Conservation (phyloP, 2,329 filamentous ascomycete species). For the Fusarium paranaense region DNA sequence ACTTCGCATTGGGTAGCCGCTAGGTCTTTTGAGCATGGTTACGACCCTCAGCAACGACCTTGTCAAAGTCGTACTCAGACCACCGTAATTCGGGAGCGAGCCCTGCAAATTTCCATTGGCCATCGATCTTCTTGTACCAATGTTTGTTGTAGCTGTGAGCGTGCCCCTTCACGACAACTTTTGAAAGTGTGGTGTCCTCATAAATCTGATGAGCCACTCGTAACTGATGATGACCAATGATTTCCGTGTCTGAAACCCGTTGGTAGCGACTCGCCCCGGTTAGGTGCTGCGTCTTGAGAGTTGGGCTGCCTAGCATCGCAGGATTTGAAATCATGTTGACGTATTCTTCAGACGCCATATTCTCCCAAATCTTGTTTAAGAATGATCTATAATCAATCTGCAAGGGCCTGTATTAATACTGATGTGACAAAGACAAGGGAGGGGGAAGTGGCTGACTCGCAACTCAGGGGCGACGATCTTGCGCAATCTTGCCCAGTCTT, state of each 20-base stretch:
- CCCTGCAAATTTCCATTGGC: not conserved
- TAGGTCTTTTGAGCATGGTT: not conserved
- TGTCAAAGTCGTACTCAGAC: not conserved
- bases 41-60: not conserved
- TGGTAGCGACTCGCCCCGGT: not conserved
- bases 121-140: not conserved
- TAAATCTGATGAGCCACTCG: not conserved
- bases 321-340: not conserved
- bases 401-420: not conserved
- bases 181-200: not conserved
- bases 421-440: not conserved
- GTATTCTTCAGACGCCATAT: not conserved
- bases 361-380: not conserved
- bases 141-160: slow-evolving; percentile 1
- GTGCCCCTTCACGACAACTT: not conserved
- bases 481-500: slow-evolving; percentile 8
- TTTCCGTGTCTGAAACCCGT: not conserved
- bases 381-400: not conserved
- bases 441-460: not conserved
- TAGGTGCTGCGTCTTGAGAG: not conserved
- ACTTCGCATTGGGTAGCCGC: not conserved
- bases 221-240: not conserved
- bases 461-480: not conserved
- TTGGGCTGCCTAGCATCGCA: not conserved
- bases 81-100: not conserved